These are phyloP conservation scores for Volvox africanus DNA, from an alignment of 139 green algal species.

Conservation along the genomic window DNA sequence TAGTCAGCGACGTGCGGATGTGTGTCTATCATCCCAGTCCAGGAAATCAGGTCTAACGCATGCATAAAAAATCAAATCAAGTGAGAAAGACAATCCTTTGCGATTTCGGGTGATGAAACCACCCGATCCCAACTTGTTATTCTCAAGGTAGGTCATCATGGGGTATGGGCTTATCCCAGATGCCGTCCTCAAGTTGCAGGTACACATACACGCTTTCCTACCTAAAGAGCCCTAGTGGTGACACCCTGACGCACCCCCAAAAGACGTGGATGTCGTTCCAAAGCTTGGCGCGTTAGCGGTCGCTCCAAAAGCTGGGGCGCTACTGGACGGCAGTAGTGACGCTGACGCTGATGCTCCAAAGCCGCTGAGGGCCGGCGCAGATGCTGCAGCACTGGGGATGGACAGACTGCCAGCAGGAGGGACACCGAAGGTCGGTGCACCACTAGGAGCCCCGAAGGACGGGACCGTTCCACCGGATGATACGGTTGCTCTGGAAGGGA, in stretches of 20 bases:
- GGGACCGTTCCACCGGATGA: background rate
- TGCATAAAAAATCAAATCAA: too few relatives aligned
- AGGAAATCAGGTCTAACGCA: too few relatives aligned
- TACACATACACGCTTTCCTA: too few relatives aligned
- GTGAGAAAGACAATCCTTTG: too few relatives aligned
- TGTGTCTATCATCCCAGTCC: too few relatives aligned
- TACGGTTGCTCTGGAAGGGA: background rate
- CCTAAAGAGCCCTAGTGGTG: too few relatives aligned
- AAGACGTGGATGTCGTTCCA: conserved; percentile 1
- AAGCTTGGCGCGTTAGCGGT: background rate
- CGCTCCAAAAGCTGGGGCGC: conserved; percentile 10
- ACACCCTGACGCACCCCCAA: conserved; percentile 1
- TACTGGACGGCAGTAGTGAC: background rate
- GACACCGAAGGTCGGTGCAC: background rate
- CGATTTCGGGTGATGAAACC: too few relatives aligned
- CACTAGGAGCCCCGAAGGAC: background rate
- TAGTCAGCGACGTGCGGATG: too few relatives aligned
- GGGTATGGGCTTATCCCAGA: too few relatives aligned
- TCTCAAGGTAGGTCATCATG: too few relatives aligned
- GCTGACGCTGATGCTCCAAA: background rate
- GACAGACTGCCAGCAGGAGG: background rate
- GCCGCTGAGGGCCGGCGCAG: background rate
- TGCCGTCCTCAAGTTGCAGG: too few relatives aligned
- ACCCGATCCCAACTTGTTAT: too few relatives aligned
- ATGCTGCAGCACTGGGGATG: background rate